A percentile compares a stretch with the other conserved stretches of the same genome.
Conservation (phyloP, 192 early-diverging fungal species). For the Chytriomyces sp. region DNA sequence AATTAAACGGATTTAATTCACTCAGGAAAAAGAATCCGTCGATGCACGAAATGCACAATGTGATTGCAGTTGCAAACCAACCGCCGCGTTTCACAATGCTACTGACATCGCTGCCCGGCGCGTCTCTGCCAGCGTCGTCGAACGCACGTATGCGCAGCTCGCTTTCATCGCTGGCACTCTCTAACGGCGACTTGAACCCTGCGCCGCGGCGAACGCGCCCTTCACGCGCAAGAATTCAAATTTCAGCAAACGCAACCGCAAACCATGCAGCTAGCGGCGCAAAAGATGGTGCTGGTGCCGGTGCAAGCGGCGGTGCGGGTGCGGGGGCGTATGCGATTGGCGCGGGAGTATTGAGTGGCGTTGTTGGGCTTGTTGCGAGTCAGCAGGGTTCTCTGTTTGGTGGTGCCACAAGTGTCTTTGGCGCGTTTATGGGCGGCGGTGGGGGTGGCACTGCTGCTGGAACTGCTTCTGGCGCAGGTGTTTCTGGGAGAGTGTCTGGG, state of each 20-base stretch:
- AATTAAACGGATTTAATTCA: background rate
- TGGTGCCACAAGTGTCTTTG: conserved; percentile 1
- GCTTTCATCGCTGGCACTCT: background rate
- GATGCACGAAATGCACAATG: conserved; percentile 58
- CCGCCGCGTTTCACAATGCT: conserved; percentile 63
- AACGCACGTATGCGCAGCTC: background rate
- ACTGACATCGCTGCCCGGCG: conserved; percentile 22
- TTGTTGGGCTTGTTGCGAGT: conserved; percentile 23
- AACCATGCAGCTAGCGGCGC: conserved; percentile 11
- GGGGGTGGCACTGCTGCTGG: background rate
- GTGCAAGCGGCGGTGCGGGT: background rate
- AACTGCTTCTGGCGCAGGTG: background rate
- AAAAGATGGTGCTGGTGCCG: background rate
- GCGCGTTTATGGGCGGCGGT: conserved; percentile 18
- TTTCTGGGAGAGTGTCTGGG: too few species aligned
- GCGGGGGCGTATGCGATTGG: background rate
- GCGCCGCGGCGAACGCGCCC: background rate
- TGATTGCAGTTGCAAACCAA: conserved; percentile 59
- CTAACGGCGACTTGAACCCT: conserved; percentile 13
- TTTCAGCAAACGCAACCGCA: conserved; percentile 11
- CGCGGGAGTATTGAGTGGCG: conserved; percentile 12
- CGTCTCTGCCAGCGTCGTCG: background rate
- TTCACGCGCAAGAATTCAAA: conserved; percentile 5
- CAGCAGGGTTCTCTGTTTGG: conserved; percentile 10
- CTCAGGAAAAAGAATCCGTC: conserved; percentile 48